These are phyloP conservation scores for Colletotrichum liriopes DNA, from an alignment of 2,329 filamentous ascomycete genomes.

Conservation along the genomic window DNA sequence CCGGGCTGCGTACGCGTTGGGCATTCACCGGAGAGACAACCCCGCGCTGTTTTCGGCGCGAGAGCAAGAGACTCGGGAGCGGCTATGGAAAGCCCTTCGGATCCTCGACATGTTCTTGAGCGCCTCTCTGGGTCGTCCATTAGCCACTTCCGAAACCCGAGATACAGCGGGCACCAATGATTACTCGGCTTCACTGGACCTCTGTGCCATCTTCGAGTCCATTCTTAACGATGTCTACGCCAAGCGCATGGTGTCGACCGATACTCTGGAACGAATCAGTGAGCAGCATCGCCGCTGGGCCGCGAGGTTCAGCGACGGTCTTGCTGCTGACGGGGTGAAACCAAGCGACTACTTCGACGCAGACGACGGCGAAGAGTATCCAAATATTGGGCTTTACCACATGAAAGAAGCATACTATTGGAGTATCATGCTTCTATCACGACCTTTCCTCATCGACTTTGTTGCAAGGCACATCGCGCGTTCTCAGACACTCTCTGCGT, in stretches of 20 bases:
- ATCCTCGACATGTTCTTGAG: constrained; percentile 54
- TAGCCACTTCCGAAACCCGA: constrained; percentile 51
- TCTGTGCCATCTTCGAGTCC: constrained; percentile 56
- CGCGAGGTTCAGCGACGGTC: constrained; percentile 40
- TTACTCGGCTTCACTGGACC: constrained; percentile 50
- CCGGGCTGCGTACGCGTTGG: constrained; percentile 55
- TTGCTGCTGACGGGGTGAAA: constrained; percentile 44
- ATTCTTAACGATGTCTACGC: constrained; percentile 55
- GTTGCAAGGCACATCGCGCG: constrained; percentile 42
- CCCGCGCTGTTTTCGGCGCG: constrained; percentile 47
- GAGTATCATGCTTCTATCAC: constrained; percentile 56
- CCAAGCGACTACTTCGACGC: constrained; percentile 37
- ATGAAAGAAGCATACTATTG: constrained; percentile 57
- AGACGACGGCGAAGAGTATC: constrained; percentile 42
- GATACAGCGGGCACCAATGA: constrained; percentile 43
- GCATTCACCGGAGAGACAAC: constrained; percentile 51
- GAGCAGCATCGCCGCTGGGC: constrained; percentile 50
- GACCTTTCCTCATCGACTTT: constrained; percentile 54
- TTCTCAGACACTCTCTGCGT: not conserved
- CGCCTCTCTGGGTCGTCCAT: constrained; percentile 52
- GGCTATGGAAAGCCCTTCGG: constrained; percentile 53
- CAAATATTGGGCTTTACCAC: constrained; percentile 51
- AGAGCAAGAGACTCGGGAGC: constrained; percentile 49
- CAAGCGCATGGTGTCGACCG: constrained; percentile 50
- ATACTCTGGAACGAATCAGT: constrained; percentile 47